phyloP scores from a whole-genome alignment of 306 rosid genomes.

The Citrullus colocynthis region DNA sequence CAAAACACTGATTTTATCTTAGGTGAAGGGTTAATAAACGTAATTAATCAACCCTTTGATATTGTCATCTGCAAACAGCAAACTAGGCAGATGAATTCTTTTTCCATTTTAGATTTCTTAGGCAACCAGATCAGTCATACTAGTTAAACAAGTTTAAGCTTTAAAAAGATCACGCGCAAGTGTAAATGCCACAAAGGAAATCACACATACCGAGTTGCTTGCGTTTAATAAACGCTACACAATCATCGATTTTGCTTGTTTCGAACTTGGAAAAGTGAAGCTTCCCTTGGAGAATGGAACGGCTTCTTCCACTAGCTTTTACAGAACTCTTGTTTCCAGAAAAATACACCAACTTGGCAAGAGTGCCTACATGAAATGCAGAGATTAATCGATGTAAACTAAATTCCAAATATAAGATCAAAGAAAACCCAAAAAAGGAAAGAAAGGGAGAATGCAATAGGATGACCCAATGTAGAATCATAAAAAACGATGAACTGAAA shows the following conservation, averaged over 20 bases:
- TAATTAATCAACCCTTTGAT: background rate
- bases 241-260: slow-evolving; percentile 70
- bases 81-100: background rate
- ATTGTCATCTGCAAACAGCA: background rate
- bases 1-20: background rate
- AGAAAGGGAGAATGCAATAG: background rate
- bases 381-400: background rate
- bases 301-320: slow-evolving; percentile 15
- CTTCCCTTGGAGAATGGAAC: slow-evolving; percentile 48
- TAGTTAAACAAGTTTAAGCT: background rate
- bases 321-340: slow-evolving; percentile 34
- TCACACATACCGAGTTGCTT: slow-evolving; percentile 56
- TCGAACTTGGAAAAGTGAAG: slow-evolving; percentile 75
- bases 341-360: slow-evolving; percentile 73
- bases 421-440: background rate
- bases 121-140: background rate
- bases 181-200: slow-evolving; percentile 12
- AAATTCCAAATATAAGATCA: background rate
- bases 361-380: slow-evolving; percentile 45
- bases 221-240: slow-evolving; percentile 60
- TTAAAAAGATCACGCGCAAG: background rate
- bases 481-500: background rate
- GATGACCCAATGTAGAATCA: background rate
- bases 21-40: background rate
- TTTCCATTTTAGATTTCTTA: background rate